phyloP scores from a whole-genome alignment of 2,329 filamentous ascomycete species.

The Samsoniella hepiali region DNA sequence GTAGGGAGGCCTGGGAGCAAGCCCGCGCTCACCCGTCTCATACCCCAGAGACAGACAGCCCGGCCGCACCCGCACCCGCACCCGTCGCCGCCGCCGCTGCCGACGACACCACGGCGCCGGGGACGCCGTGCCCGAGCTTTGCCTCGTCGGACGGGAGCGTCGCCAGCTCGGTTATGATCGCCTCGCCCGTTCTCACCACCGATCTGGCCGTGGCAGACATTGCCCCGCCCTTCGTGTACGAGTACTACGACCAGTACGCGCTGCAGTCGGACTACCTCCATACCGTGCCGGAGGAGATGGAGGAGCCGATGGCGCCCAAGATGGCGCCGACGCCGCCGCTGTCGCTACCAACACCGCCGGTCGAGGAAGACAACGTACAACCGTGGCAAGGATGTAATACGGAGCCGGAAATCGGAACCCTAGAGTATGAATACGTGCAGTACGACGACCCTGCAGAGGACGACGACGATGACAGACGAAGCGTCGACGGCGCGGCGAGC shows the following conservation, averaged over 20 bases:
- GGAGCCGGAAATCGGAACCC: neutral
- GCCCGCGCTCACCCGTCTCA: neutral
- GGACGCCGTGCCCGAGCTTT: constrained; percentile 21
- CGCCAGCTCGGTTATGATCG: neutral
- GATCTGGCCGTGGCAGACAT: neutral
- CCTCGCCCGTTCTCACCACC: neutral
- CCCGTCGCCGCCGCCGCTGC: neutral
- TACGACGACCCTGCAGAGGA: neutral
- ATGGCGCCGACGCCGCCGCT: neutral
- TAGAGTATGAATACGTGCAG: neutral
- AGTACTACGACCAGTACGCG: neutral
- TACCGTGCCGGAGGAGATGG: constrained; percentile 3
- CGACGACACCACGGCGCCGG: neutral
- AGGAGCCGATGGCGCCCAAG: neutral
- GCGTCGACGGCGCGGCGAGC: neutral
- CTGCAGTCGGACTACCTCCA: neutral
- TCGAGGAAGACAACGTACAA: neutral
- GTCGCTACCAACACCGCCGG: neutral
- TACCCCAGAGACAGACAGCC: neutral
- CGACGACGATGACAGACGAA: neutral
- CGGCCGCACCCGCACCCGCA: neutral
- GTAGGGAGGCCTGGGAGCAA: constrained; percentile 37
- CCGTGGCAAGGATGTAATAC: neutral
- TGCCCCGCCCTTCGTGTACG: neutral
- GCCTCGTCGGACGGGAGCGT: constrained; percentile 16